These are phyloP conservation scores for Knoxia roxburghii DNA, from an alignment of 257 asterid species.

Conservation along the genomic window DNA sequence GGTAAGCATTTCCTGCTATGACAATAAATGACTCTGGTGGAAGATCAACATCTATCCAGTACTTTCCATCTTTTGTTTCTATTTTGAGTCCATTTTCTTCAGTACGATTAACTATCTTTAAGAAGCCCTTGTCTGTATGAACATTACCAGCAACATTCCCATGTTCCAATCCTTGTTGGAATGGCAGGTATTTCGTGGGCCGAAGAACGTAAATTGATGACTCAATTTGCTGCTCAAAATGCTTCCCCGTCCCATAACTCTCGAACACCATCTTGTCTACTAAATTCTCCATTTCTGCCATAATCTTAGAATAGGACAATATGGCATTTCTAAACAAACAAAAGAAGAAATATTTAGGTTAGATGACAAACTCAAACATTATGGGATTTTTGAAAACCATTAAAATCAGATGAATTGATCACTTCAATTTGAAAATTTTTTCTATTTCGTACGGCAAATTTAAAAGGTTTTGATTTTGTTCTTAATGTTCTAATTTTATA, in stretches of 20 bases:
- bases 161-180: conserved; percentile 5
- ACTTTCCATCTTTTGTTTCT: neutral
- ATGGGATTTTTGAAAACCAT: too few species aligned
- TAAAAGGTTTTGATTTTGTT: too few species aligned
- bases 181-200: conserved; percentile 31
- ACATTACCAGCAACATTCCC: neutral
- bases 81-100: conserved; percentile 6
- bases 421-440: too few species aligned
- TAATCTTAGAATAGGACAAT: conserved; percentile 29
- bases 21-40: conserved; percentile 22
- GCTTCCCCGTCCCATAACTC: conserved; percentile 45
- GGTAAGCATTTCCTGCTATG: conserved; percentile 43
- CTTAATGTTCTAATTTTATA: too few species aligned
- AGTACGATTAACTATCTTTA: neutral
- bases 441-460: too few species aligned
- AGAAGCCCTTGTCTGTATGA: conserved; percentile 13
- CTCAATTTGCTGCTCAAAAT: conserved; percentile 38
- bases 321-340: conserved; percentile 27
- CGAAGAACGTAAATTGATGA: conserved; percentile 53
- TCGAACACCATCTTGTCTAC: conserved; percentile 53
- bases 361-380: too few species aligned
- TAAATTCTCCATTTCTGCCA: conserved; percentile 38
- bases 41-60: neutral
- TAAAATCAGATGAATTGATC: too few species aligned
- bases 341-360: neutral